phyloP scores from a whole-genome alignment of 2,329 filamentous ascomycete genomes.

The Pseudopithomyces chartarum region DNA sequence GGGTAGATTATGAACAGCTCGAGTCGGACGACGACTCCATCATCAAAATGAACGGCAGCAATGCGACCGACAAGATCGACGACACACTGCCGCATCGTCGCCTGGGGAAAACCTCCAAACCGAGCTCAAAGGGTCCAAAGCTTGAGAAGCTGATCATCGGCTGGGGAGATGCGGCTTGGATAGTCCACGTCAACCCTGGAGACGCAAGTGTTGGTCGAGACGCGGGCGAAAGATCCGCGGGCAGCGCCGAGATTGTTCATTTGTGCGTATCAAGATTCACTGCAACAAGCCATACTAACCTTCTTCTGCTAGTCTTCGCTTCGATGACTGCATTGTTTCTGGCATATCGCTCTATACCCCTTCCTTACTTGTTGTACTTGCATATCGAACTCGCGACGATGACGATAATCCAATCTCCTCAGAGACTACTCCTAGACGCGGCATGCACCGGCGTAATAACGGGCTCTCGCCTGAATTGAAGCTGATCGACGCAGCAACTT shows the following conservation, averaged over 20 bases:
- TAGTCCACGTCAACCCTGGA: slow-evolving; percentile 85
- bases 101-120: slow-evolving; percentile 47
- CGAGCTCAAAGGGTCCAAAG: slow-evolving; percentile 38
- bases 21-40: slow-evolving; percentile 69
- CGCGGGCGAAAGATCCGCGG: slow-evolving; percentile 72
- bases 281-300: slow-evolving; percentile 33
- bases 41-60: slow-evolving; percentile 40
- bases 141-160: slow-evolving; percentile 84
- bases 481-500: slow-evolving; percentile 84
- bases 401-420: slow-evolving; percentile 64
- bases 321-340: slow-evolving; percentile 92
- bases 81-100: slow-evolving; percentile 50
- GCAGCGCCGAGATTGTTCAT: slow-evolving; percentile 87
- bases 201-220: slow-evolving; percentile 69
- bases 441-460: slow-evolving; percentile 73
- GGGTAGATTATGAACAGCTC: slow-evolving; percentile 86
- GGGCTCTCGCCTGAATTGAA: slow-evolving; percentile 86
- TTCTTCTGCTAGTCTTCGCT: slow-evolving; percentile 70
- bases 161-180: slow-evolving; percentile 96
- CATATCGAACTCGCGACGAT: slow-evolving; percentile 78
- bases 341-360: slow-evolving; percentile 96
- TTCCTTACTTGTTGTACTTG: slow-evolving; percentile 86
- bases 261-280: slow-evolving; percentile 64
- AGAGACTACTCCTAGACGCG: slow-evolving; percentile 65
- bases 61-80: slow-evolving; percentile 40